Conservation (phyloP, 495 filamentous ascomycete genomes). For the Podospora anserina region DNA sequence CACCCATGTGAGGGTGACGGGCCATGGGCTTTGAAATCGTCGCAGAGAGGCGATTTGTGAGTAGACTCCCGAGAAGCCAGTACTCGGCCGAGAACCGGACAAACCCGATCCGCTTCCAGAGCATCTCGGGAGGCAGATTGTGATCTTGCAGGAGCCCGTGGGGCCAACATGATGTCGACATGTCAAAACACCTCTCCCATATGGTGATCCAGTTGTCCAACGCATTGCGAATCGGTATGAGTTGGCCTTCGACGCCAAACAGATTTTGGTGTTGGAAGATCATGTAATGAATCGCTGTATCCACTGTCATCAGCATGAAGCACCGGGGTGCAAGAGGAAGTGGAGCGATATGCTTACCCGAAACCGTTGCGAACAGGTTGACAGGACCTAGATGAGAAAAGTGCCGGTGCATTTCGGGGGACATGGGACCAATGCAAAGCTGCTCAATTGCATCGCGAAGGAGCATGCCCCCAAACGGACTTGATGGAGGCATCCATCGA, state of each 20-base stretch:
- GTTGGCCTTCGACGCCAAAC: slow-evolving; percentile 30
- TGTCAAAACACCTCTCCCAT: slow-evolving; percentile 28
- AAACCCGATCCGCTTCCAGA: slow-evolving; percentile 33
- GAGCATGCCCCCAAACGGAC: slow-evolving; percentile 24
- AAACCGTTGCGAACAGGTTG: slow-evolving; percentile 33
- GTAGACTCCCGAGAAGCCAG: slow-evolving; percentile 30
- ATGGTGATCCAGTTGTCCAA: slow-evolving; percentile 32
- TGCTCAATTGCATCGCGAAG: slow-evolving; percentile 32
- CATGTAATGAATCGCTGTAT: slow-evolving; percentile 32
- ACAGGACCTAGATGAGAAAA: slow-evolving; percentile 29
- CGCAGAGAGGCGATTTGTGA: slow-evolving; percentile 27
- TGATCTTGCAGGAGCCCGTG: slow-evolving; percentile 23
- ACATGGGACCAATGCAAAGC: slow-evolving; percentile 20
- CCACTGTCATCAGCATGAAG: neutral
- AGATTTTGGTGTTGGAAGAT: slow-evolving; percentile 36
- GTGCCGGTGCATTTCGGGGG: slow-evolving; percentile 14
- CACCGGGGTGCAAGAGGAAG: neutral
- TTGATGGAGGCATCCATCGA: slow-evolving; percentile 23
- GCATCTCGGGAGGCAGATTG: slow-evolving; percentile 18
- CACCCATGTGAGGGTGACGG: neutral
- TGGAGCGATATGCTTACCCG: slow-evolving; percentile 21
- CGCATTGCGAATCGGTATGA: slow-evolving; percentile 30
- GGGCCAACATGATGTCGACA: slow-evolving; percentile 16
- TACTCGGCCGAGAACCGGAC: slow-evolving; percentile 29
- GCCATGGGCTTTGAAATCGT: slow-evolving; percentile 3